Percentiles rank a stretch among this genome's conserved stretches.
Evolutionary conservation across 345 rosid genomes (phyloP).

Genomic region (Mangifera indica): DNA sequence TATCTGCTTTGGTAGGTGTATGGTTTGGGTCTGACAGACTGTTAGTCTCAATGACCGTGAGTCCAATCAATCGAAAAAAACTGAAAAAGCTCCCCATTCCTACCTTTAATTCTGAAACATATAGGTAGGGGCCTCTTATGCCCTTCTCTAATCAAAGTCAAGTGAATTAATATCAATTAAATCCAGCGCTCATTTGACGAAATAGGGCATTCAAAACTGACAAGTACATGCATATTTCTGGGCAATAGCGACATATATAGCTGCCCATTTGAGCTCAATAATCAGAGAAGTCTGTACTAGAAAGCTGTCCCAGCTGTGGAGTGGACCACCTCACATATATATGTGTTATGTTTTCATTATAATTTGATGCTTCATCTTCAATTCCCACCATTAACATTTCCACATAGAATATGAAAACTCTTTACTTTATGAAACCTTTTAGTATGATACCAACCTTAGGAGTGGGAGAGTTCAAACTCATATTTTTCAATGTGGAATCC

Average conservation of each 20-base stretch:
- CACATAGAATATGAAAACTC: slow-evolving; percentile 26
- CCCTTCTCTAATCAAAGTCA: background rate
- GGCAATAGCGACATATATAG: too few relatives aligned
- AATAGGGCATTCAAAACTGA: background rate
- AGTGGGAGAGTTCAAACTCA: too few relatives aligned
- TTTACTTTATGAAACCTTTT: slow-evolving; percentile 7
- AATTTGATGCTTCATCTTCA: slow-evolving; percentile 10
- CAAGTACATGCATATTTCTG: background rate
- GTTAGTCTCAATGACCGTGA: background rate
- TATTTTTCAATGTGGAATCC: too few relatives aligned
- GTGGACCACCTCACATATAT: slow-evolving; percentile 13
- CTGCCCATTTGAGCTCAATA: background rate
- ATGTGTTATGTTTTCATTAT: too few relatives aligned
- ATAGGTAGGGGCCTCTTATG: slow-evolving; percentile 3
- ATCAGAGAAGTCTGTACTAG: slow-evolving; percentile 9
- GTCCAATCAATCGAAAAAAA: slow-evolving; percentile 4
- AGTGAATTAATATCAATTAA: background rate
- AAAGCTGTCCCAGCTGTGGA: background rate
- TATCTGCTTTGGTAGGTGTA: background rate
- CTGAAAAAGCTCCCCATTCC: slow-evolving; percentile 9
- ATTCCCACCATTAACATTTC: background rate
- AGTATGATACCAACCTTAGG: too few relatives aligned
- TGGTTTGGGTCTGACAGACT: slow-evolving; percentile 4
- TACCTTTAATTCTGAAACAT: background rate
- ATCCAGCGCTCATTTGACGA: too few relatives aligned